A percentile compares a stretch with the other conserved stretches of the same genome.
Evolutionary conservation across 164 flowering plant species (phyloP).

Genomic region (Cinnamomum micranthum): DNA sequence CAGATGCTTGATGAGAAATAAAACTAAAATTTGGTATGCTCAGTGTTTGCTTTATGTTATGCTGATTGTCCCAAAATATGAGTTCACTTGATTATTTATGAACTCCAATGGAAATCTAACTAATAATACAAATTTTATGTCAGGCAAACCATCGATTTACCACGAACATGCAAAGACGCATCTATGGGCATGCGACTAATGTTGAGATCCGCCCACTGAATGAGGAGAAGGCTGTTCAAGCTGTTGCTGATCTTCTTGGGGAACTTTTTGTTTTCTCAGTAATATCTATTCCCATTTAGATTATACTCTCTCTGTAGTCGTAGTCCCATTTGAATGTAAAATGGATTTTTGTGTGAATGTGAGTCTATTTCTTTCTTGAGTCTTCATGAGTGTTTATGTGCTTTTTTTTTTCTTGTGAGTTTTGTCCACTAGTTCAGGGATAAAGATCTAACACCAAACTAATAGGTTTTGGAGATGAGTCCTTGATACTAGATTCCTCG

Average conservation of each 20-base stretch:
- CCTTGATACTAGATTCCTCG: background rate
- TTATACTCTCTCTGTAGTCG: no score
- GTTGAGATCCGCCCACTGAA: slow-evolving; percentile 81
- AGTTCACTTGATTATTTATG: no score
- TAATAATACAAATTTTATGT: background rate
- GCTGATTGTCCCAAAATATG: no score
- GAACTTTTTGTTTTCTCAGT: slow-evolving; percentile 84
- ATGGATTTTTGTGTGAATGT: no score
- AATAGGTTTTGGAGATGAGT: background rate
- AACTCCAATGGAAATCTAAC: no score
- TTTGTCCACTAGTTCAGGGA: background rate
- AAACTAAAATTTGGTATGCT: no score
- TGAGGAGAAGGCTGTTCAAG: slow-evolving; percentile 93
- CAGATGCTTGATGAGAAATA: no score
- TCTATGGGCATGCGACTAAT: slow-evolving; percentile 81
- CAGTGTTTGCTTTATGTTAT: no score
- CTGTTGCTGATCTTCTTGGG: slow-evolving; percentile 82
- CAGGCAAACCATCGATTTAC: slow-evolving; percentile 74
- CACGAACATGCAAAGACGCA: slow-evolving; percentile 73
- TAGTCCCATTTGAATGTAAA: no score
- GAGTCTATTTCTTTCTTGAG: no score
- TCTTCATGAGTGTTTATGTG: no score
- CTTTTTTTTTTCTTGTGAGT: no score
- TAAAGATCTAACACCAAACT: background rate
- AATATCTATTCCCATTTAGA: slow-evolving; percentile 6